A percentile compares a stretch with the other conserved stretches of the same genome.
Conservation (phyloP, 805 yeast genomes). For the Huiozyma sinensis region DNA sequence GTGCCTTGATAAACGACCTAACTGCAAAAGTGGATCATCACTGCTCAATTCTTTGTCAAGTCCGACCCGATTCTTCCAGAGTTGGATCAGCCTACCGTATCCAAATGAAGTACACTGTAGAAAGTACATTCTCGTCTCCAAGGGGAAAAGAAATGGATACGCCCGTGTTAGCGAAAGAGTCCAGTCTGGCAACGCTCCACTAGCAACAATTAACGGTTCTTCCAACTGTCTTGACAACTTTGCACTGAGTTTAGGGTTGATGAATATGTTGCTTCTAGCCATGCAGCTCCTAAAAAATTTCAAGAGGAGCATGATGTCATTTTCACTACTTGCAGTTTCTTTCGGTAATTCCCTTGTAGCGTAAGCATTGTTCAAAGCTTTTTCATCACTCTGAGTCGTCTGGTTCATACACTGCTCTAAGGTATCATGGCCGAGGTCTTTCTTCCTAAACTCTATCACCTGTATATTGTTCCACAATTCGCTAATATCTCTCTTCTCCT, state of each 20-base stretch:
- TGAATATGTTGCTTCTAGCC: conserved; percentile 32
- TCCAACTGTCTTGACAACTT: conserved; percentile 80
- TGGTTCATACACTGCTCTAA: conserved; percentile 10
- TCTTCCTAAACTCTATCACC: conserved; percentile 34
- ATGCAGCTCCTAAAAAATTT: conserved; percentile 33
- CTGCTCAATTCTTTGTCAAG: conserved; percentile 25
- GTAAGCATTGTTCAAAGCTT: conserved; percentile 21
- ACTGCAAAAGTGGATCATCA: conserved; percentile 28
- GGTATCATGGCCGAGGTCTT: conserved; percentile 11
- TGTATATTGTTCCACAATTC: conserved; percentile 52
- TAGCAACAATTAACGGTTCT: conserved; percentile 78
- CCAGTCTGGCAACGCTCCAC: conserved; percentile 84
- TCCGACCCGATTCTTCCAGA: conserved; percentile 53
- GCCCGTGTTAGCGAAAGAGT: conserved; percentile 57
- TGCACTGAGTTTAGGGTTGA: conserved; percentile 75
- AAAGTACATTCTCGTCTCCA: conserved; percentile 68
- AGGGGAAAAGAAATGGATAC: conserved; percentile 75
- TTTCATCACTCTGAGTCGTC: conserved; percentile 13
- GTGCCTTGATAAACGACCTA: conserved; percentile 71
- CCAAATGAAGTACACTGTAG: conserved; percentile 87
- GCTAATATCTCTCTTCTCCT: conserved; percentile 31
- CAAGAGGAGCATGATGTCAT: conserved; percentile 37
- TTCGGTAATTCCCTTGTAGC: conserved; percentile 4
- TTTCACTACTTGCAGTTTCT: conserved; percentile 6
- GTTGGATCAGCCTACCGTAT: conserved; percentile 66